A percentile compares a stretch with the other conserved stretches of the same genome.
phyloP scores from a whole-genome alignment of 163 green algal species.

The Scenedesmus sp. region DNA sequence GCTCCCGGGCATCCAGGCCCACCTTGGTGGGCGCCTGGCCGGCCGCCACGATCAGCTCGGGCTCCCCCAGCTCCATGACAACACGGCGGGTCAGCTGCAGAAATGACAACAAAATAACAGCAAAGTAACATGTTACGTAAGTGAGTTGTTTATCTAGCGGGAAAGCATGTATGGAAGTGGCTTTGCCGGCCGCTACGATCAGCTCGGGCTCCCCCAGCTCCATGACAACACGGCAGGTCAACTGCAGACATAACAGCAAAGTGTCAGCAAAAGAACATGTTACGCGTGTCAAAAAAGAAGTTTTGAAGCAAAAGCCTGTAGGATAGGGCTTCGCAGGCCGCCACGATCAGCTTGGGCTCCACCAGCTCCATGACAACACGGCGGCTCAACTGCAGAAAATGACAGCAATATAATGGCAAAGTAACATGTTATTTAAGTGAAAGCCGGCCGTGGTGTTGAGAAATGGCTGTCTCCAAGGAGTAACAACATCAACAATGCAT shows the following conservation, averaged over 20 bases:
- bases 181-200: too few species aligned
- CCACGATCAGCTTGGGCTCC: background rate
- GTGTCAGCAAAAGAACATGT: background rate
- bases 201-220: constrained; percentile 36
- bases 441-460: too few species aligned
- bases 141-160: background rate
- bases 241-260: background rate
- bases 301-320: too few species aligned
- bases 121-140: background rate
- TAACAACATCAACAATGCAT: too few species aligned
- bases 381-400: too few species aligned
- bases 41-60: background rate
- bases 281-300: background rate
- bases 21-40: background rate
- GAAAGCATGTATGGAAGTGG: too few species aligned
- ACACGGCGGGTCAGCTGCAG: background rate
- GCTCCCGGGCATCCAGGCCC: background rate
- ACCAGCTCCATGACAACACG: background rate
- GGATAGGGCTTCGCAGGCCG: background rate
- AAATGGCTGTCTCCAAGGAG: background rate
- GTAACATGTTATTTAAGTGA: background rate
- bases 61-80: background rate
- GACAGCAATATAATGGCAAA: background rate
- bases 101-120: background rate
- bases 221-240: background rate